phyloP scores from a whole-genome alignment of 306 rosid genomes.

The Fagus crenata region DNA sequence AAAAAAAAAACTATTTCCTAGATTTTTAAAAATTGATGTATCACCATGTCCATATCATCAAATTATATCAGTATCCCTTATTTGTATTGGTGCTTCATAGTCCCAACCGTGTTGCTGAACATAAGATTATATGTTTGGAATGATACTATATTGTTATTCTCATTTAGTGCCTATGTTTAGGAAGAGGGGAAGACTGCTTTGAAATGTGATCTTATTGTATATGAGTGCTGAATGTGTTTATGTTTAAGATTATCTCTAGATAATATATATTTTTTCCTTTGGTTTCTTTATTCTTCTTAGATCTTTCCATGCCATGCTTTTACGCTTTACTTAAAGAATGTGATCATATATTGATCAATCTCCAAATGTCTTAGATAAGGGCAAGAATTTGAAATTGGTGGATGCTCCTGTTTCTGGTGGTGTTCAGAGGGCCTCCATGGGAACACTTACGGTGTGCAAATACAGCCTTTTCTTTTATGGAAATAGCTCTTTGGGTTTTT shows the following conservation, averaged over 20 bases:
- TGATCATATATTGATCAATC: conserved; percentile 33
- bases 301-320: conserved; percentile 15
- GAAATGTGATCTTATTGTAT: conserved; percentile 17
- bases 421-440: conserved; percentile 72
- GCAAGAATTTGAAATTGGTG: conserved; percentile 79
- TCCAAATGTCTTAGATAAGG: conserved; percentile 61
- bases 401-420: conserved; percentile 99
- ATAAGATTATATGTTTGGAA: background rate
- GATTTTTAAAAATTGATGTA: too few relatives aligned
- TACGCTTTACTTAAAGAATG: conserved; percentile 29
- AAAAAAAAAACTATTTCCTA: too few relatives aligned
- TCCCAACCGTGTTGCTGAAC: background rate
- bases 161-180: background rate
- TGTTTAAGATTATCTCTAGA: conserved; percentile 6
- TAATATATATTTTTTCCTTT: conserved; percentile 13
- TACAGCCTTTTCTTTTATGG: conserved; percentile 27
- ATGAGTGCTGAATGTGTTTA: conserved; percentile 11
- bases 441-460: conserved; percentile 80
- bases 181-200: conserved; percentile 9
- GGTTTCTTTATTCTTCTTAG: conserved; percentile 16
- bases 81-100: background rate
- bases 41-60: too few relatives aligned
- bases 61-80: too few relatives aligned
- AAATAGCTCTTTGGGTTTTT: conserved; percentile 27
- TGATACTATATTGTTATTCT: background rate